Evolutionary conservation across 164 flowering plant genomes (phyloP).

Genomic region (Kalanchoe fedtschenkoi): DNA sequence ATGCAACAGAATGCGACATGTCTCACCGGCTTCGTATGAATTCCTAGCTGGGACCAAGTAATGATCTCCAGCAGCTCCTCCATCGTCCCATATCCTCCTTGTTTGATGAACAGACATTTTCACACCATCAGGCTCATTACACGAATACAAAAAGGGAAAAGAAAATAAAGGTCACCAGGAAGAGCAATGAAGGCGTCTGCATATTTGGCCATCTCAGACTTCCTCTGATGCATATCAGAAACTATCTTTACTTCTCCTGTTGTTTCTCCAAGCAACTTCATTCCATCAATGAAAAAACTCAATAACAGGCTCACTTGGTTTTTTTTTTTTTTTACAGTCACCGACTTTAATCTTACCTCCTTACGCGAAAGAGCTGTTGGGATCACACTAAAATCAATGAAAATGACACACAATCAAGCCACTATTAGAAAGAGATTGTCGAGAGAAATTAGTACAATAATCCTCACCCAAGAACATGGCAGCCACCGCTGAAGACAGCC

Average conservation of each 20-base stretch:
- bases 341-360: constrained; percentile 51
- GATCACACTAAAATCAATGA: constrained; percentile 54
- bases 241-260: constrained; percentile 86
- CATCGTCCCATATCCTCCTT: constrained; percentile 71
- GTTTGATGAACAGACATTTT: not conserved
- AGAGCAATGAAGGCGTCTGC: constrained; percentile 95
- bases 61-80: constrained; percentile 55
- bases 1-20: no score
- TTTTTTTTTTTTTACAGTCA: no score
- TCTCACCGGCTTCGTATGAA: constrained; percentile 60
- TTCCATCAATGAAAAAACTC: not conserved
- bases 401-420: not conserved
- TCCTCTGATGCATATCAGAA: constrained; percentile 85
- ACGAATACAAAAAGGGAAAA: not conserved
- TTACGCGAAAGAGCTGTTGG: constrained; percentile 73
- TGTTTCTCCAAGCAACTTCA: constrained; percentile 72
- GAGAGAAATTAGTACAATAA: no score
- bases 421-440: no score
- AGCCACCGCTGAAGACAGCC: constrained; percentile 55
- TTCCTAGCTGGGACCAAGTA: constrained; percentile 61
- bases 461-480: constrained; percentile 77
- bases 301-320: not conserved
- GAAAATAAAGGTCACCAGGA: constrained; percentile 46
- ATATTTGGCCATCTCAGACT: constrained; percentile 89
- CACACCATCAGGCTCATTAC: no score